Base-by-base conservation (phyloP, 2,329 filamentous ascomycete species). In the Lasiodiplodia theobromae region DNA sequence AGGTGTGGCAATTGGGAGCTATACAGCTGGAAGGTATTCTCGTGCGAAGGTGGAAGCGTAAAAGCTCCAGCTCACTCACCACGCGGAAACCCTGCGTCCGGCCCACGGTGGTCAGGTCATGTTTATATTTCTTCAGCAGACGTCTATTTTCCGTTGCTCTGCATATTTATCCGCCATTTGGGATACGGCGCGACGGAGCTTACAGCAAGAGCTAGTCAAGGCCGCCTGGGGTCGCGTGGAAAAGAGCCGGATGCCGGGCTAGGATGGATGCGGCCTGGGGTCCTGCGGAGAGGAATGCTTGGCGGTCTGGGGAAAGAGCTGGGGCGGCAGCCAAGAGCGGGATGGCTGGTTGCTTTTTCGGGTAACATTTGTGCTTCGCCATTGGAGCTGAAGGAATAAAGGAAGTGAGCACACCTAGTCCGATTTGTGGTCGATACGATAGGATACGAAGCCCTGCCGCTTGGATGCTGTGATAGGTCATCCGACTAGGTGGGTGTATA, bases 221-320 rank as follows among this genome's bases (percentile, higher is more conserved):
- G 21, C 40, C 23, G 40, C 40, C 16, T 10, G 28, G 23, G 5
- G 3, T 5, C 51, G 40, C 11, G 51, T 14, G 31, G 14, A 4
- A 63, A n/a, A 60, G 40, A 63, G n/a, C 60, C 60, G 60, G 60
- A 5, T 10, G 18, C 44, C 47, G 25, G 60, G 44, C 34, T 63
- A 40, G 25, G 31, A 18, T 37, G 18, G 49, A 31, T 28, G 23
- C 8, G 44, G 7, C 23, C 18, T 56, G 53, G 12, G 53, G 31
- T 18, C 28, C 8, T 25, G 57, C 57, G 57, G 57, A 49, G 23
- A 52, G 11, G 7, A 28, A 5, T 14, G n/a, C 60, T 38, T 53
- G 60, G 60, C 60, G 10, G 25, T 52, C 40, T 64, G 47, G 47
- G 44, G 60, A 40, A 12, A 34, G 25, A 49, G n/a, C 16, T 16